Conservation (phyloP, 306 rosid genomes). For the Rosa lucieae region DNA sequence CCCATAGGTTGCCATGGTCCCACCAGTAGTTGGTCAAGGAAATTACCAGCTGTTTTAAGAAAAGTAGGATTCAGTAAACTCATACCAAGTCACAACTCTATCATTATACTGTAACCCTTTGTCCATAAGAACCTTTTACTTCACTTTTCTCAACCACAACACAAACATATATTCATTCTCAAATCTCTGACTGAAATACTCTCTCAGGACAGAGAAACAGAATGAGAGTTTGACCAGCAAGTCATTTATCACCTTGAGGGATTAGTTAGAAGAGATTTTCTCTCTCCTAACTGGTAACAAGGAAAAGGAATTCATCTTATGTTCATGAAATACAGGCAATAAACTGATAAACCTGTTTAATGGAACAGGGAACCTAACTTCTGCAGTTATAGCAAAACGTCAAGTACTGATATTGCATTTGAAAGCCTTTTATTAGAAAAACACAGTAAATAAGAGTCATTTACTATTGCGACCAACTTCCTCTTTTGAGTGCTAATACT, state of each 20-base stretch:
- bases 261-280: not conserved
- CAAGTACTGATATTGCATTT: not conserved
- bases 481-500: not conserved
- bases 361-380: not conserved
- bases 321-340: not conserved
- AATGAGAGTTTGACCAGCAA: not conserved
- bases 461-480: not conserved
- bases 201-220: not conserved
- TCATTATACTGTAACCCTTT: too few species aligned
- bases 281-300: not conserved
- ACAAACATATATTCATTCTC: not conserved
- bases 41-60: not conserved
- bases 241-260: not conserved
- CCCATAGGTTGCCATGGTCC: not conserved
- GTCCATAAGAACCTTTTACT: too few species aligned
- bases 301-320: not conserved
- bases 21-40: not conserved
- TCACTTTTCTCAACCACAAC: not conserved
- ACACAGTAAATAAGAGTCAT: not conserved
- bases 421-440: not conserved
- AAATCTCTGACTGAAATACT: not conserved
- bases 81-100: too few species aligned
- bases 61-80: too few species aligned
- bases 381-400: not conserved
- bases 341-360: not conserved